Conservation (phyloP, 768 basidiomycete genomes). For the Trametes elegans region DNA sequence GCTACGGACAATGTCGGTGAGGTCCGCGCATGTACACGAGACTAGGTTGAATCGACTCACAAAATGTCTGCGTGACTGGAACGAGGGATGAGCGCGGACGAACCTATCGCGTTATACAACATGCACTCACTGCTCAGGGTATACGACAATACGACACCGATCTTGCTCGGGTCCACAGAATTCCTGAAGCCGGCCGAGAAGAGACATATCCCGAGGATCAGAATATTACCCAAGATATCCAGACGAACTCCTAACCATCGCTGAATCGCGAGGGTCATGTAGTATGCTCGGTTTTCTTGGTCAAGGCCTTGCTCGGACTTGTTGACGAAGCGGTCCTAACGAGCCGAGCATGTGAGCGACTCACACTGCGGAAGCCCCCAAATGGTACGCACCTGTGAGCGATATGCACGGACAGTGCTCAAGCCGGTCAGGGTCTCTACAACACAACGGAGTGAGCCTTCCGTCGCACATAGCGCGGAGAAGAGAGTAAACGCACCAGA, state of each 20-base stretch:
- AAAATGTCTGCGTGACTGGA: slow-evolving; percentile 52
- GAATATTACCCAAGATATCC: slow-evolving; percentile 63
- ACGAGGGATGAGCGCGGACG: background rate
- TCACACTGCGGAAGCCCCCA: background rate
- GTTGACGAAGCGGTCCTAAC: slow-evolving; percentile 45
- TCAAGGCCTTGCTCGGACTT: slow-evolving; percentile 55
- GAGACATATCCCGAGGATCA: slow-evolving; percentile 67
- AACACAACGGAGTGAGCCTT: background rate
- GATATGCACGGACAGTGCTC: slow-evolving; percentile 60
- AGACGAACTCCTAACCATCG: slow-evolving; percentile 63
- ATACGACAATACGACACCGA: slow-evolving; percentile 41
- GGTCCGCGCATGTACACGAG: too few species aligned
- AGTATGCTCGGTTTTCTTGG: slow-evolving; percentile 60
- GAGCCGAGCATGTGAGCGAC: background rate
- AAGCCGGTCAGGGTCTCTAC: slow-evolving; percentile 63
- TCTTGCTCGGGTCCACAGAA: slow-evolving; percentile 55
- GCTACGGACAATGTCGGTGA: slow-evolving; percentile 31
- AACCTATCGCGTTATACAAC: too few species aligned
- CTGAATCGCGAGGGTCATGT: slow-evolving; percentile 64
- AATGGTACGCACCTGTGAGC: slow-evolving; percentile 42
- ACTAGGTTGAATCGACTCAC: slow-evolving; percentile 36
- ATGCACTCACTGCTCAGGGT: slow-evolving; percentile 42
- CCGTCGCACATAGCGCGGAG: background rate
- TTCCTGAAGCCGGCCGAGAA: slow-evolving; percentile 64
- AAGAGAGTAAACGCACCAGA: slow-evolving; percentile 39